phyloP scores from a whole-genome alignment of 208 protist species.

The Entamoeba nuttalli region DNA sequence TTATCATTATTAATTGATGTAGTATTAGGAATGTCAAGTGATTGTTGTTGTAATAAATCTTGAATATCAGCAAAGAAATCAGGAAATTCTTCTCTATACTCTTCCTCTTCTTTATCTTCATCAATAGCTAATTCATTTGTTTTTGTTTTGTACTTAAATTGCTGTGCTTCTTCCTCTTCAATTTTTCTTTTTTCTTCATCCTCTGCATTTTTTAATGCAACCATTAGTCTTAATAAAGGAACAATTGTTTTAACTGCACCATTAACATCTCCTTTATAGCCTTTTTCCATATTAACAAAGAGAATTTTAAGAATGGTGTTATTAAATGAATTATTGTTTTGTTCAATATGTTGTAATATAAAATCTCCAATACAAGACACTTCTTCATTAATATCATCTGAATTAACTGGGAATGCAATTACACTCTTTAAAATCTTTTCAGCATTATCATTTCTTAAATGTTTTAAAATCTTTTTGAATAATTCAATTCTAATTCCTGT shows the following conservation, averaged over 20 bases:
- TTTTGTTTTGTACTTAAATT: not conserved
- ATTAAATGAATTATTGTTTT: not conserved
- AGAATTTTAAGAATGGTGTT: not conserved
- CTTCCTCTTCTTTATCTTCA: not conserved
- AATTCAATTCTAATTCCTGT: not conserved
- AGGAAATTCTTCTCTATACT: not conserved
- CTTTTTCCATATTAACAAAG: not conserved
- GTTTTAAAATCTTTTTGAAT: not conserved
- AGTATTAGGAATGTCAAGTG: not conserved
- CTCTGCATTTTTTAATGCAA: not conserved
- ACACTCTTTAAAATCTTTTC: not conserved
- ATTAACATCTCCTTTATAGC: not conserved
- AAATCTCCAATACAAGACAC: not conserved
- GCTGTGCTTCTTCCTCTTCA: not conserved
- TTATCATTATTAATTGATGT: not conserved
- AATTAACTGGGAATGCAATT: not conserved
- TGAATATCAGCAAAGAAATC: not conserved
- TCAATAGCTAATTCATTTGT: not conserved
- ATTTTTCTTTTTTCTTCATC: not conserved
- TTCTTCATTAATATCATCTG: not conserved
- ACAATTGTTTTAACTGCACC: not conserved
- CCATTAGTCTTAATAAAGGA: not conserved
- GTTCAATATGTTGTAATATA: not conserved
- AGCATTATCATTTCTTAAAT: not conserved
- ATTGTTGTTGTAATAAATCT: not conserved